Evolutionary conservation across 1,284 basidiomycete genomes (phyloP), one percentile per base, ranked within the genome.

Genomic region (Vanrija humicola): DNA sequence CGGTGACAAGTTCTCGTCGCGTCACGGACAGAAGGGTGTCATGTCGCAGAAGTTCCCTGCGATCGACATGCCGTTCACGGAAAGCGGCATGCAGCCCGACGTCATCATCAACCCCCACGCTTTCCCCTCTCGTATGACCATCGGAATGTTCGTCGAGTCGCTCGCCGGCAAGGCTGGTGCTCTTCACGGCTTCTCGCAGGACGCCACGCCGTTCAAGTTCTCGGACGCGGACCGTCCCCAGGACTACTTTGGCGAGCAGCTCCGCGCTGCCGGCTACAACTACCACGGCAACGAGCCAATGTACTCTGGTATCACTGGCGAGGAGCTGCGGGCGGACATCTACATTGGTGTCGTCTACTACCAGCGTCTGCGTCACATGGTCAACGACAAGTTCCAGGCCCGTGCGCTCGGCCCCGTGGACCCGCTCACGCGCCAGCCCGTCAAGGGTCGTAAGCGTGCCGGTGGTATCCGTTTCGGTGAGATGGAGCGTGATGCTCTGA

Each of bases 31-130:
- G 78, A 99, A 99, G 78, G 96, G 96, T 82, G 94, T 99, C 43
- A 98, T 94, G 75, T 98, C 95, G 53, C 96, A 98, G 72, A 98
- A 97, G 78, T 99, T 94, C 91, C 95, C 96, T 3, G 85, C 88
- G 34, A 81, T 97, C 64, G 96, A 99, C 75, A 98, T 99, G 96
- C 96, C 96, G 8, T 98, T 98, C 81, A 87, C 86, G 63, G 96
- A 99, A 79, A 95, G 90, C 62, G 96, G 96, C 14, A 94, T 99
- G 84, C 95, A 98, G 76, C 96, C 96, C 1, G 96, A 99, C 76
- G 86, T 98, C 52, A 98, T 99, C 75, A 98, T 99, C 81, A 99
- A 99, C 77, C 96, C 96, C 34, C 96, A 99, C 76, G 96, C 96
- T 19, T 98, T 99, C 82, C 96, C 96, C 1, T 91, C 88, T 80